Evolutionary conservation across 208 protist species (phyloP).

Genomic region (Willaertia magna): DNA sequence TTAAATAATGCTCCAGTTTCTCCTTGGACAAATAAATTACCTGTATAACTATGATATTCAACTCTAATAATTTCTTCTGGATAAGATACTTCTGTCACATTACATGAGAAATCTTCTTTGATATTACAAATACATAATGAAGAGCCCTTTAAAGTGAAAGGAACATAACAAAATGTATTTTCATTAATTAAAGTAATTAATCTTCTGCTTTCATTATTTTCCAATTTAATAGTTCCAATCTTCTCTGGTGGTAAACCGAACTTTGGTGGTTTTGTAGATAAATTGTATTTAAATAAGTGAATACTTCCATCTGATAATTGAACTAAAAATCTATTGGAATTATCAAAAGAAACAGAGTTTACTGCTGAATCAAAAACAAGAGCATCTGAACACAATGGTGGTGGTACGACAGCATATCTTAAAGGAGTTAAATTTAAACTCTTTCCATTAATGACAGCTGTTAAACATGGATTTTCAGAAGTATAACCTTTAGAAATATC

Average conservation of each 20-base stretch:
- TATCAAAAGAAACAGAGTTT: not conserved
- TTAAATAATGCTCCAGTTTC: not conserved
- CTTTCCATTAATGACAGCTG: not conserved
- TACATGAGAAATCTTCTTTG: not conserved
- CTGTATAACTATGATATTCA: not conserved
- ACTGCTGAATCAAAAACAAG: not conserved
- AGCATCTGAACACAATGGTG: not conserved
- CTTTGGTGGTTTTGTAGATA: not conserved
- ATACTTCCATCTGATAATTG: not conserved
- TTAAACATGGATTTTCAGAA: not conserved
- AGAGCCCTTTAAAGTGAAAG: not conserved
- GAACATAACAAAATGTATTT: not conserved
- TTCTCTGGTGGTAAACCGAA: not conserved
- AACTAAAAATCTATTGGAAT: not conserved
- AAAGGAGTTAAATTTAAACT: not conserved
- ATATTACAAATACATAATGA: not conserved
- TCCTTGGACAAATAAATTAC: not conserved
- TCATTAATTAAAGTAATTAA: not conserved
- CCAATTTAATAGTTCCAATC: not conserved
- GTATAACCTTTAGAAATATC: not conserved
- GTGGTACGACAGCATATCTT: not conserved
- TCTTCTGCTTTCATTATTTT: not conserved
- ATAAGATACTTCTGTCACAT: not conserved
- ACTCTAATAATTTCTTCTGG: not conserved
- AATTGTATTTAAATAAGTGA: not conserved